Conservation (phyloP, 768 basidiomycete genomes). For the Tulasnella sp. region DNA sequence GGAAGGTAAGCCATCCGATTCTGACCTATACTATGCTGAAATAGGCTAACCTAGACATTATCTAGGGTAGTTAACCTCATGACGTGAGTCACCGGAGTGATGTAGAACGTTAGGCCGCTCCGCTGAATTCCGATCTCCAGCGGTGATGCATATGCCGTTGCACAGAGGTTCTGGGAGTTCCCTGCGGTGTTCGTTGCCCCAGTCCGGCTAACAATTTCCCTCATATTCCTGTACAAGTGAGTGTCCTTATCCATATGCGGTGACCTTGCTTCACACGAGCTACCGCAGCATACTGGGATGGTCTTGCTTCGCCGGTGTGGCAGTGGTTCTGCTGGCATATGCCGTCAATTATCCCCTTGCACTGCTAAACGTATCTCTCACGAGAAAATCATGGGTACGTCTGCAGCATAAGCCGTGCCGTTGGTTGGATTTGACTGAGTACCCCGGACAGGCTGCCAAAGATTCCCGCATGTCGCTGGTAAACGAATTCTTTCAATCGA, state of each 20-base stretch:
- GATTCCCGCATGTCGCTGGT: slow-evolving; percentile 59
- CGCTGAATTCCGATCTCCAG: slow-evolving; percentile 27
- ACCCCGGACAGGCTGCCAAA: slow-evolving; percentile 30
- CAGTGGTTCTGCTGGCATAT: slow-evolving; percentile 48
- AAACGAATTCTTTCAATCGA: slow-evolving; percentile 65
- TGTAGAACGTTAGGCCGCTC: background rate
- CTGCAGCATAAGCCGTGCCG: background rate
- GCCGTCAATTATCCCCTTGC: slow-evolving; percentile 38
- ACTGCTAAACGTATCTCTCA: slow-evolving; percentile 44
- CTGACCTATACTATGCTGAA: background rate
- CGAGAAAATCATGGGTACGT: slow-evolving; percentile 30
- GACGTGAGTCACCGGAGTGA: slow-evolving; percentile 44
- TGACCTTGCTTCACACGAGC: slow-evolving; percentile 25
- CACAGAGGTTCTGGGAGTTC: slow-evolving; percentile 63
- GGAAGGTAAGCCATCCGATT: slow-evolving; percentile 3
- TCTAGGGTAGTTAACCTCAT: slow-evolving; percentile 64
- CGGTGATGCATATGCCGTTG: slow-evolving; percentile 56
- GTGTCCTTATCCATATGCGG: slow-evolving; percentile 20
- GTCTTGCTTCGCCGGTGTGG: slow-evolving; percentile 61
- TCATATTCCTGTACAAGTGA: slow-evolving; percentile 61
- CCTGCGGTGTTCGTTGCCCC: slow-evolving; percentile 51
- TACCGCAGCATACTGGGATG: slow-evolving; percentile 53
- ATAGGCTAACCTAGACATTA: slow-evolving; percentile 36
- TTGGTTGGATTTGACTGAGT: background rate
- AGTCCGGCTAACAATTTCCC: slow-evolving; percentile 49